Base-by-base conservation (phyloP, 352 stramenopile genomes). In the Globisporangium viniferum region DNA sequence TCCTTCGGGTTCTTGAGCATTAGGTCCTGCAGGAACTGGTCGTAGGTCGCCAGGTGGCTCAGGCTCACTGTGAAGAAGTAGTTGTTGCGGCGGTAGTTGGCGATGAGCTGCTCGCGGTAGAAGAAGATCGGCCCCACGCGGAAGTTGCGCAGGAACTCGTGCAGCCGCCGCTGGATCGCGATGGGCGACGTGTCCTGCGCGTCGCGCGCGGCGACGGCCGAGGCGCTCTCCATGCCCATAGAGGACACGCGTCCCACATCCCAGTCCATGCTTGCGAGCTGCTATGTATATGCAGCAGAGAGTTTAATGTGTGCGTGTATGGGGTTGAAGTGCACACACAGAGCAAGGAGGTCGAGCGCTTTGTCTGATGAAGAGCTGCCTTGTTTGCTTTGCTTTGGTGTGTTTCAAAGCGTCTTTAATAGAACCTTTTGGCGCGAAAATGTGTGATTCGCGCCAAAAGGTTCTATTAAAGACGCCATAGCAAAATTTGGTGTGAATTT, bases 51-150 rank as follows among this genome's bases (percentile, higher is more conserved):
- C 14, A 98, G 63, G 72, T 98, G 86, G 24, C 78, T 88, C 20
- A 97, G 69, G 51, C 95, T 85, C 35, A 98, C 77, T 8, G 87
- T 93, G 68, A 97, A 88, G 64, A 81, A 88, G 69, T 80, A 87
- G 59, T 84, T 73, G 24, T 74, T 72, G 59, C 91, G 90, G 2
- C 91, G 87, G 56, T 89, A 94, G 62, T 96, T 92, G 53, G 86
- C 80, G 35, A 97, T 71, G 18, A 97, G 84, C 77, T 96, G 86
- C 71, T 97, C 88, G 63, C 92, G 87, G 73, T 98, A 98, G 71
- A 86, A 89, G 70, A 97, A 97, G 31, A 96, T 76, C 41, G 88
- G 81, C 0, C 90, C 92, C 8, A 95, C 76, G 41, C 88, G 84
- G 71, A 97, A 98, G 56, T 86, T 91, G 54, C 92, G 89, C 59